Evolutionary conservation across 2,329 filamentous ascomycete species (phyloP), one percentile per base, ranked within the genome.

Genomic region (Huntiella savannae): DNA sequence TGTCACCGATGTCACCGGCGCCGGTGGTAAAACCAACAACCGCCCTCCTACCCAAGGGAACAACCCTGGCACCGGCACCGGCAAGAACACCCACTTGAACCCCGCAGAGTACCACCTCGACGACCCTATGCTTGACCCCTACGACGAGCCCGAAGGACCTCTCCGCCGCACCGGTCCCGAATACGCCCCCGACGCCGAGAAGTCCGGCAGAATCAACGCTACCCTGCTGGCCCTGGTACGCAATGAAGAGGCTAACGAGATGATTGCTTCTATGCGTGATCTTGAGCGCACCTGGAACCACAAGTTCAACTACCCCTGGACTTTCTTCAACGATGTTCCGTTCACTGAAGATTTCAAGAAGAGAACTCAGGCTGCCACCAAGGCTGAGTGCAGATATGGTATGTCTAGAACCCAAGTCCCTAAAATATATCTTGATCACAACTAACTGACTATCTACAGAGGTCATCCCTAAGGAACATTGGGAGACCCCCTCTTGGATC

Each of bases 301-400:
- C 69, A 98, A 98, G 59, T 98, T 96, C 74, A 98, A 98, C 67
- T 98, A 98, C 59, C 91, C 91, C 0, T 98, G 91, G 85, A 95
- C 86, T 6, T 98, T 98, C 62, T 92, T 98, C 71, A 98, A 98
- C 64, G 88, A 98, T 58, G 79, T 83, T 45, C 83, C 84, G 12
- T 98, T 98, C 58, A 79, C 81, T 2, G 82, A 91, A 12, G 87
- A 96, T 56, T 98, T 98, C 68, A 96, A 92, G 65, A 68, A 67
- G 56, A 75, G 73, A 61, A 96, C 87, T 1, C 69, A 72, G 52
- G 84, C 78, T 22, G 78, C 74, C 43, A 96, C 88, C 13, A 94
- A 93, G 54, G 91, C 88, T 40, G 78, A 93, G 60, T 83, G 82
- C 57, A 73, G 71, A 61, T 95, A 91, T 59, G 83, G 82, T 87